These are phyloP conservation scores for Boletus rubescentipes DNA, from an alignment of 768 basidiomycete species.

Conservation along the genomic window DNA sequence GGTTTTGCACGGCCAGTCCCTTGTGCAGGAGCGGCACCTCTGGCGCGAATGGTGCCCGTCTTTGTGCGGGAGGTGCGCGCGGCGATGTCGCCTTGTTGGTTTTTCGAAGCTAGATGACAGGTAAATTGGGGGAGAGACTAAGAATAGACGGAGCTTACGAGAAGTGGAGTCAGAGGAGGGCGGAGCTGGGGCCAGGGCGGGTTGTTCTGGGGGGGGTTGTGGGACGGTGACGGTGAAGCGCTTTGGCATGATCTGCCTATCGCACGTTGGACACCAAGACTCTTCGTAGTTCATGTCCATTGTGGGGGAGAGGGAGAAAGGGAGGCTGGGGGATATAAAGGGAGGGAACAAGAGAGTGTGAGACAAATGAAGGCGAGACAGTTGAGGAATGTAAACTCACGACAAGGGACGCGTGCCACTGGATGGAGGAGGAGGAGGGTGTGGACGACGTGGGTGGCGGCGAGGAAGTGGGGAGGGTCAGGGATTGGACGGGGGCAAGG, in stretches of 20 bases:
- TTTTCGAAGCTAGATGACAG: conserved; percentile 24
- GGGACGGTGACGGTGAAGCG: conserved; percentile 53
- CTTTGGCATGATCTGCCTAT: conserved; percentile 78
- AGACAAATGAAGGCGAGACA: conserved; percentile 18
- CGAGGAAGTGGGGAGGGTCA: conserved; percentile 21
- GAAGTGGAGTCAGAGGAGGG: conserved; percentile 39
- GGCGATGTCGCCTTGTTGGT: conserved; percentile 23
- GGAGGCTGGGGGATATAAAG: conserved; percentile 12
- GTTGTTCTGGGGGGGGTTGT: conserved; percentile 18
- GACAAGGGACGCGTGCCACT: not conserved
- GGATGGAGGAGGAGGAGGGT: not conserved
- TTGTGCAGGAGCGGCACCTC: conserved; percentile 51
- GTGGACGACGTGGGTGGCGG: conserved; percentile 20
- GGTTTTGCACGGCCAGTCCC: conserved; percentile 65
- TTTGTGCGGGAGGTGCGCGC: conserved; percentile 35
- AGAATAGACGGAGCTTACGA: conserved; percentile 31
- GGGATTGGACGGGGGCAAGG: conserved; percentile 26
- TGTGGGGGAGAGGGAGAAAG: conserved; percentile 14
- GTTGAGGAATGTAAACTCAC: conserved; percentile 9
- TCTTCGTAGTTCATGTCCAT: conserved; percentile 55
- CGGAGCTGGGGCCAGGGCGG: conserved; percentile 27
- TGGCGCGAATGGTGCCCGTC: conserved; percentile 37
- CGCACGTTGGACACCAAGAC: conserved; percentile 80
- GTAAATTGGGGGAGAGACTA: conserved; percentile 6
- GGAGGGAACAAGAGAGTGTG: conserved; percentile 12